These are phyloP conservation scores for Cardamine resedifolia DNA, from an alignment of 345 rosid genomes.

Conservation along the genomic window DNA sequence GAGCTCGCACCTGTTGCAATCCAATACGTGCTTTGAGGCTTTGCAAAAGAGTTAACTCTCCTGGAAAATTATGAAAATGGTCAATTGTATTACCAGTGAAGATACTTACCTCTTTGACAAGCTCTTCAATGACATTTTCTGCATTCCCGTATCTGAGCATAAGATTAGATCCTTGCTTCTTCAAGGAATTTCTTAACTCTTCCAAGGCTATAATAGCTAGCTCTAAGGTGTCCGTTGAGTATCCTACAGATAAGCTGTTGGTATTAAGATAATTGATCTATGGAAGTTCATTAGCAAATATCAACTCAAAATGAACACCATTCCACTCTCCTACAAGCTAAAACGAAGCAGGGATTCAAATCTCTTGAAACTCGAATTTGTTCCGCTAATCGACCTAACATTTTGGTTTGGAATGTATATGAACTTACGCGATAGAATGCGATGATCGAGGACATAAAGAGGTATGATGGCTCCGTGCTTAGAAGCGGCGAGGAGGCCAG, in stretches of 20 bases:
- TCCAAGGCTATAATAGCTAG: conserved; percentile 62
- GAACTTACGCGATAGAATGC: conserved; percentile 65
- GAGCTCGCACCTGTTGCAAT: conserved; percentile 62
- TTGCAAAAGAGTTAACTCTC: conserved; percentile 3
- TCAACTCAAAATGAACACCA: not conserved
- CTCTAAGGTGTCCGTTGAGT: conserved; percentile 70
- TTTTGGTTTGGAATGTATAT: not conserved
- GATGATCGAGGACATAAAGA: conserved; percentile 79
- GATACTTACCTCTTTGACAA: conserved; percentile 58
- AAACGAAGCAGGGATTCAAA: not conserved
- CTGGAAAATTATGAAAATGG: conserved; percentile 12
- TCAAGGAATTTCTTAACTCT: conserved; percentile 59
- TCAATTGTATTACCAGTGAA: not conserved
- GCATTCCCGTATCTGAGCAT: conserved; percentile 73
- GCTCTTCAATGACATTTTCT: conserved; percentile 57
- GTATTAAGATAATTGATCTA: conserved; percentile 15
- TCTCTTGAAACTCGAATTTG: not conserved
- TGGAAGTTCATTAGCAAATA: not conserved
- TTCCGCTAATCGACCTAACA: not conserved
- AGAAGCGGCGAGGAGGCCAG: conserved; percentile 64
- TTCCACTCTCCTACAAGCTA: not conserved
- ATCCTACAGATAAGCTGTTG: conserved; percentile 48
- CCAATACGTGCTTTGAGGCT: not conserved
- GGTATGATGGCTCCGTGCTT: conserved; percentile 48
- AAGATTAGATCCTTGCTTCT: conserved; percentile 68